These are phyloP conservation scores for Poa annua DNA, from an alignment of 176 grass and related monocot genomes.

Conservation along the genomic window DNA sequence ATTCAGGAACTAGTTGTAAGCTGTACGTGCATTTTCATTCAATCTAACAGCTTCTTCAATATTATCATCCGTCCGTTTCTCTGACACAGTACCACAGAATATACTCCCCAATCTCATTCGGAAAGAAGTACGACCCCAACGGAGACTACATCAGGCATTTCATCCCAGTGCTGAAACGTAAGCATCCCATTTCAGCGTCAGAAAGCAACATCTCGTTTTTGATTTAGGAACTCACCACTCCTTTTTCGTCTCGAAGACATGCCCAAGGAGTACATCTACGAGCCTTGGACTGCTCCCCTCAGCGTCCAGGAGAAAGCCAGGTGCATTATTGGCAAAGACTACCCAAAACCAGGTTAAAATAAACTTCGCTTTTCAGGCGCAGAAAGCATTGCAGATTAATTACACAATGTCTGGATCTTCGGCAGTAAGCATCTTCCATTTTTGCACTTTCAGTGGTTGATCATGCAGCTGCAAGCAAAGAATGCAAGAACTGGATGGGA, in stretches of 20 bases:
- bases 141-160: constrained; percentile 91
- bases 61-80: neutral
- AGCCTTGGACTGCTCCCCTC: constrained; percentile 91
- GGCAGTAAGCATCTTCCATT: constrained; percentile 4
- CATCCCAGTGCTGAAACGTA: constrained; percentile 85
- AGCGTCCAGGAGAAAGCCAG: constrained; percentile 83
- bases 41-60: constrained; percentile 25
- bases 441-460: constrained; percentile 67
- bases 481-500: constrained; percentile 77
- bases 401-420: neutral
- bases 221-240: constrained; percentile 13
- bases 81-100: constrained; percentile 71
- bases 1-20: neutral
- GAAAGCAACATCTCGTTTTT: neutral
- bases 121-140: constrained; percentile 90
- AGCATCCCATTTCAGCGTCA: constrained; percentile 6
- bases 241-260: constrained; percentile 60
- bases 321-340: constrained; percentile 84
- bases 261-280: constrained; percentile 91
- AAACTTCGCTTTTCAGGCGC: neutral
- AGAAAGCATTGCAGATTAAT: neutral
- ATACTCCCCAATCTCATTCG: constrained; percentile 88
- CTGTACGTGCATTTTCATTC: constrained; percentile 22
- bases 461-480: constrained; percentile 78
- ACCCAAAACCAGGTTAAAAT: constrained; percentile 78